These are phyloP conservation scores for Monoraphidium neglectum DNA, from an alignment of 139 green algal genomes.

Conservation along the genomic window DNA sequence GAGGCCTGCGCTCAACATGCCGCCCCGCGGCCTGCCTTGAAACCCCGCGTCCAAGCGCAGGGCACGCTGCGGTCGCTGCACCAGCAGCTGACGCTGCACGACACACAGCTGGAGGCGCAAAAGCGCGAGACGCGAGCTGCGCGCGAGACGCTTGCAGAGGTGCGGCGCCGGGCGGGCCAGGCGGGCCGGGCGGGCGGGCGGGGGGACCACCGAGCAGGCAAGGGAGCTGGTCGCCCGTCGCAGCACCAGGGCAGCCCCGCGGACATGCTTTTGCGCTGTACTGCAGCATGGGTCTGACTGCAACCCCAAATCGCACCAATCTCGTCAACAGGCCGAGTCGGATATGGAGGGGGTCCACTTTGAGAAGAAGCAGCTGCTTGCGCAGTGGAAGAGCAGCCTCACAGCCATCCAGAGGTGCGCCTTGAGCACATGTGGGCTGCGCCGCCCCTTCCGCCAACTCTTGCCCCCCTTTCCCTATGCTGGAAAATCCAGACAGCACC, in stretches of 20 bases:
- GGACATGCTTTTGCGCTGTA: no score
- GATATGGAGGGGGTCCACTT: slow-evolving; percentile 91
- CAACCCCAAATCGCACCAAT: no score
- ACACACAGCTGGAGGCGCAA: slow-evolving; percentile 74
- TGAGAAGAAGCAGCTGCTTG: slow-evolving; percentile 89
- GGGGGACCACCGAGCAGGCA: not conserved
- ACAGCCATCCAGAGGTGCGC: slow-evolving; percentile 63
- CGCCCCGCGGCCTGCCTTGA: no score
- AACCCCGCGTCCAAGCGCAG: slow-evolving; percentile 27
- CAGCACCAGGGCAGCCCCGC: no score
- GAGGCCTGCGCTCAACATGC: no score
- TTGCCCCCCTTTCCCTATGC: no score
- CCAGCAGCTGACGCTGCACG: slow-evolving; percentile 63
- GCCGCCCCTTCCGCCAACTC: not conserved
- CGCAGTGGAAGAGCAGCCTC: slow-evolving; percentile 83
- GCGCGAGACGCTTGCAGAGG: slow-evolving; percentile 72
- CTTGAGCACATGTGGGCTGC: no score
- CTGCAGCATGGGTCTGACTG: no score
- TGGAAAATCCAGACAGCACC: no score
- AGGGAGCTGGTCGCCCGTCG: no score
- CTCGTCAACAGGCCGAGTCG: slow-evolving; percentile 34
- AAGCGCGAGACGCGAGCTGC: slow-evolving; percentile 74
- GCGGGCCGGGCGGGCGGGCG: slow-evolving; percentile 32
- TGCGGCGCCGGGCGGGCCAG: no score
- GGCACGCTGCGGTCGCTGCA: slow-evolving; percentile 56